Evolutionary conservation across 371 early-diverging fungal species (phyloP).

Genomic region (Phascolomyces articulosus): DNA sequence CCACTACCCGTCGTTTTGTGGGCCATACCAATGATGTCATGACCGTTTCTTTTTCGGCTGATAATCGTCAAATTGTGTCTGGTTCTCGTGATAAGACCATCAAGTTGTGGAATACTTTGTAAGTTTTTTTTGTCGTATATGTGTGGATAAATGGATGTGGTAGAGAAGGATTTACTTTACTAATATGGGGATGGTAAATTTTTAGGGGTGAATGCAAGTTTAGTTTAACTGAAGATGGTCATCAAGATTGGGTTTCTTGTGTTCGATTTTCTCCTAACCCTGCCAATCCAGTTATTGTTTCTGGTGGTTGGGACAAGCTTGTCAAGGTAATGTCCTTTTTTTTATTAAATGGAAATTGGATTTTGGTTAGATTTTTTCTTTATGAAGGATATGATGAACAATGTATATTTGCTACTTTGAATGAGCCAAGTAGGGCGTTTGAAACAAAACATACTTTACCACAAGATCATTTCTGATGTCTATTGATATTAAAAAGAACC

Average conservation of each 20-base stretch:
- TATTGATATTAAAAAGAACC: too few species aligned
- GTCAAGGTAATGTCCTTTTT: constrained; percentile 72
- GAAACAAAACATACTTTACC: neutral
- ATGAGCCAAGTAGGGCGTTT: constrained; percentile 6
- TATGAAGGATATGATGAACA: neutral
- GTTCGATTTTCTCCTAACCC: constrained; percentile 99
- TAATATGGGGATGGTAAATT: neutral
- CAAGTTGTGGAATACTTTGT: constrained; percentile 98
- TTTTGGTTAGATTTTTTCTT: neutral
- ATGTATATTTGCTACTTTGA: constrained; percentile 23
- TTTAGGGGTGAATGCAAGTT: constrained; percentile 94
- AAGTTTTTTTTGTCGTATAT: constrained; percentile 9
- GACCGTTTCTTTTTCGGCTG: constrained; percentile 98
- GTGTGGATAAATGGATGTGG: too few species aligned
- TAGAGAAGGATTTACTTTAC: neutral
- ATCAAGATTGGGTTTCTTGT: constrained; percentile 98
- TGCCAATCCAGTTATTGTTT: constrained; percentile 94
- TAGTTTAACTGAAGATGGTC: constrained; percentile 91
- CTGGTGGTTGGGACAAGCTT: constrained; percentile 98
- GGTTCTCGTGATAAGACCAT: constrained; percentile 97
- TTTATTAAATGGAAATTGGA: neutral
- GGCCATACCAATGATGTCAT: constrained; percentile 97
- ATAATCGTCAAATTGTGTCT: constrained; percentile 98
- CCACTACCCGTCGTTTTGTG: constrained; percentile 93
- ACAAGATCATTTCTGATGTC: neutral